Base-by-base conservation (phyloP, 176 grass and related monocot species). In the Bromus sterilis region DNA sequence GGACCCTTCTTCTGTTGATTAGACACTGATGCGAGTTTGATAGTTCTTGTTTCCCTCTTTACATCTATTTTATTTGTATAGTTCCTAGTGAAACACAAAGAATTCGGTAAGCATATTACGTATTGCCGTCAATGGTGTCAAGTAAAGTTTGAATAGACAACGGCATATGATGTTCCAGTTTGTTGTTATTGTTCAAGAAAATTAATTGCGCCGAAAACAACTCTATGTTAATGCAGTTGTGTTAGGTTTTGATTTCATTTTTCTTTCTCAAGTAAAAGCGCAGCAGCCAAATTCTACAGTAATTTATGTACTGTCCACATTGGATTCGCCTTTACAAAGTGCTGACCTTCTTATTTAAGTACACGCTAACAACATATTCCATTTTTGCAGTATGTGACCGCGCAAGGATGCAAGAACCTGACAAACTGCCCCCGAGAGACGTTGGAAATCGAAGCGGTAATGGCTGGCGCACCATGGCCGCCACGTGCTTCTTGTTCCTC, bases 381-480 rank as follows among this genome's bases (percentile, higher is more conserved):
- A 29, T 71, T 35, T 2, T 2, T 60, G 53, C 87, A 99, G 96
- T 87, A 84, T 72, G 91, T 99, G 62, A 95, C 93, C 9, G 79
- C 84, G 15, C 84, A 90, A 35, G 96, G 92, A 63, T 93, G 96
- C 82, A 91, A 82, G 73, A 99, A 99, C 84, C 85, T 99, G 40
- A 93, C 95, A 43, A 98, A 95, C 66, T 87, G 84, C 68, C 92
- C 93, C 18, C 80, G 96, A 28, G 88, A 99, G 82, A 88, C 76
- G 15, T 89, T 84, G 86, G 96, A 99, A 80, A 93, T 95, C 53
- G 96, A 99, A 89, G 91, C 93, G 0, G 92, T 99, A 35, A 95
- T 99, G 96, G 89, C 87, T 31, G 96, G 91, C 16, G 89, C 82
- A 6, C 62, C 87, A 71, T 97, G 94, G 91, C 94, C 91, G 57